Evolutionary conservation across 108 stramenopile species (phyloP).

Genomic region (Skeletonema costatum): DNA sequence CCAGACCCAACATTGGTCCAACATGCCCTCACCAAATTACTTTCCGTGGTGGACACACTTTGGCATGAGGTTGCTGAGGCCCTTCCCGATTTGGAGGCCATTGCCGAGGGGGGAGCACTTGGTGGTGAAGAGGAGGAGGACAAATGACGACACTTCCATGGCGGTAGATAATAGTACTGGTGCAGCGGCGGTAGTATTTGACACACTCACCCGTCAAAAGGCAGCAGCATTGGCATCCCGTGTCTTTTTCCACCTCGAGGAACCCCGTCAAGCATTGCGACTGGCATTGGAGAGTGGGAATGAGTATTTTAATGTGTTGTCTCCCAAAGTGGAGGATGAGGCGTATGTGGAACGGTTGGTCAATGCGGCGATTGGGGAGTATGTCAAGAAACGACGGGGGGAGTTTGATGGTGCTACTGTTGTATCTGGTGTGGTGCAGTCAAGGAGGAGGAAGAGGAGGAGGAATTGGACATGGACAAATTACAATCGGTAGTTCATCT

Average conservation of each 20-base stretch:
- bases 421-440: neutral
- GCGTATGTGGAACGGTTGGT: slow-evolving; percentile 81
- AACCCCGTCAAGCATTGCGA: slow-evolving; percentile 94
- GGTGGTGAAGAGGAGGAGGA: neutral
- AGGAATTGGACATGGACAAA: slow-evolving; percentile 78
- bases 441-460: slow-evolving; percentile 32
- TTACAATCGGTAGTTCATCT: slow-evolving; percentile 89
- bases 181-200: neutral
- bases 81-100: slow-evolving; percentile 79
- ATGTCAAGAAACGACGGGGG: slow-evolving; percentile 37
- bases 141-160: neutral
- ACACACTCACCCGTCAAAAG: slow-evolving; percentile 56
- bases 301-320: slow-evolving; percentile 75
- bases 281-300: slow-evolving; percentile 86
- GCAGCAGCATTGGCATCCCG: slow-evolving; percentile 95
- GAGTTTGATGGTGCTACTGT: slow-evolving; percentile 44
- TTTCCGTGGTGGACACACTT: slow-evolving; percentile 68
- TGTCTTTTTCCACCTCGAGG: slow-evolving; percentile 97
- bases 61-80: slow-evolving; percentile 90
- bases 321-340: slow-evolving; percentile 34
- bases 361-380: slow-evolving; percentile 80
- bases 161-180: neutral
- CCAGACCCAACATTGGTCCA: slow-evolving; percentile 53
- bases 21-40: slow-evolving; percentile 64
- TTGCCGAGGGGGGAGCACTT: slow-evolving; percentile 67